Evolutionary conservation across 1,284 basidiomycete species (phyloP).

Genomic region (Coniophora puteana): DNA sequence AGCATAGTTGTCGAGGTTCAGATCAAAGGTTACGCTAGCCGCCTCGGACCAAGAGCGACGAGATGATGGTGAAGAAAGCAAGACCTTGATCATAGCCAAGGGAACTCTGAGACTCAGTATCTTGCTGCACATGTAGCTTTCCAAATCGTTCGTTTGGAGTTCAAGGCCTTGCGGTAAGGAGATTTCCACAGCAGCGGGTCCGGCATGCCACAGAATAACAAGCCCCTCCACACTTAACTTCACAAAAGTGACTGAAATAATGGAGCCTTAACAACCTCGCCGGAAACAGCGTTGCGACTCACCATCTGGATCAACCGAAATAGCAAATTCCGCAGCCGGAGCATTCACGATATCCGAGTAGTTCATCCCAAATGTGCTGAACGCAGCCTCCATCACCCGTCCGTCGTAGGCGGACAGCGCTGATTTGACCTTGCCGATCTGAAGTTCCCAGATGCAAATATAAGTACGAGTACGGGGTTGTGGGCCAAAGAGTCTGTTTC

Average conservation of each 20-base stretch:
- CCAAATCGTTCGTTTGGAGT: slow-evolving; percentile 71
- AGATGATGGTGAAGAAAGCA: slow-evolving; percentile 37
- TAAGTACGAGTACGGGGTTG: slow-evolving; percentile 83
- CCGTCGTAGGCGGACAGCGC: slow-evolving; percentile 56
- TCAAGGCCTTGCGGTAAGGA: slow-evolving; percentile 57
- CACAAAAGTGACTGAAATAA: slow-evolving; percentile 40
- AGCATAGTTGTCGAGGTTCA: slow-evolving; percentile 66
- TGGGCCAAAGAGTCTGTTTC: slow-evolving; percentile 85
- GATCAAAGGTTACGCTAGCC: slow-evolving; percentile 49
- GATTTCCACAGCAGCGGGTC: slow-evolving; percentile 52
- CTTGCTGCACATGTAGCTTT: slow-evolving; percentile 60
- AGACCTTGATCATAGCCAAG: slow-evolving; percentile 38
- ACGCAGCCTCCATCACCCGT: slow-evolving; percentile 48
- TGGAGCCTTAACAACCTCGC: background rate
- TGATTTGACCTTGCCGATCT: slow-evolving; percentile 58
- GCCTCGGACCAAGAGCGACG: slow-evolving; percentile 68
- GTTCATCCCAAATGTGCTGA: slow-evolving; percentile 61
- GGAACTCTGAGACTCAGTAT: slow-evolving; percentile 57
- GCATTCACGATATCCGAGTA: slow-evolving; percentile 78
- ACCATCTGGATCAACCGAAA: slow-evolving; percentile 75
- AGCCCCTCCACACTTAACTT: slow-evolving; percentile 54
- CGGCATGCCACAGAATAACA: slow-evolving; percentile 53
- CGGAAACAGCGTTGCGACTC: slow-evolving; percentile 20
- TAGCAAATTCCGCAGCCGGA: slow-evolving; percentile 67
- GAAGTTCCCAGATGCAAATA: slow-evolving; percentile 87